Conservation (phyloP, 2,329 filamentous ascomycete genomes). For the Fusarium sp. region DNA sequence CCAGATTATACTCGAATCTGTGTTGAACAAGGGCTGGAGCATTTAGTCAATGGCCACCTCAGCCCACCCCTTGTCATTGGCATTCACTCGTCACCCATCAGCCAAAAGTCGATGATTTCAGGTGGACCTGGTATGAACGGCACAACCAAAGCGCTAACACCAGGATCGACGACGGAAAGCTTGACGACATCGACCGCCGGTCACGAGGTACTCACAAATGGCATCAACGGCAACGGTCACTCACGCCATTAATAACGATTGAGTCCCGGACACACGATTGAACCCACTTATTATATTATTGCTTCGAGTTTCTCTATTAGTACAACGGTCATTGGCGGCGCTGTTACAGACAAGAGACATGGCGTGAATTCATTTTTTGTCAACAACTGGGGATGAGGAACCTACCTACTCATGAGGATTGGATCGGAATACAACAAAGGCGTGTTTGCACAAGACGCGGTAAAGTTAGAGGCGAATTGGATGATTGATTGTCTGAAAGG, state of each 20-base stretch:
- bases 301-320: slow-evolving; percentile 42
- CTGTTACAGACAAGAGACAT: slow-evolving; percentile 33
- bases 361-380: slow-evolving; percentile 36
- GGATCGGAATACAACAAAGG: slow-evolving; percentile 37
- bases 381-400: slow-evolving; percentile 24
- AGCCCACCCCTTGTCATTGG: slow-evolving; percentile 59
- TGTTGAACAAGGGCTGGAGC: slow-evolving; percentile 64
- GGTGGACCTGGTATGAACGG: slow-evolving; percentile 47
- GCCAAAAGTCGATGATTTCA: slow-evolving; percentile 46
- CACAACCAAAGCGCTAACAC: slow-evolving; percentile 34
- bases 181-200: slow-evolving; percentile 16
- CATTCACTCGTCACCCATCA: slow-evolving; percentile 57
- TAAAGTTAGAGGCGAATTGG: slow-evolving; percentile 29
- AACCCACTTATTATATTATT: slow-evolving; percentile 35
- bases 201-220: slow-evolving; percentile 45
- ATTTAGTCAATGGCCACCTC: slow-evolving; percentile 59
- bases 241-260: slow-evolving; percentile 16
- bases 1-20: slow-evolving; percentile 65
- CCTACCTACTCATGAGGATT: slow-evolving; percentile 24
- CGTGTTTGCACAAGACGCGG: slow-evolving; percentile 17
- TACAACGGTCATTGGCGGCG: slow-evolving; percentile 43
- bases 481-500: slow-evolving; percentile 35
- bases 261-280: slow-evolving; percentile 12
- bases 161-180: slow-evolving; percentile 33
- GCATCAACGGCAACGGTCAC: slow-evolving; percentile 43